Percentiles rank a stretch among this genome's conserved stretches.
Conservation (phyloP, 106 monocot genomes). For the Vanilla planifolia region DNA sequence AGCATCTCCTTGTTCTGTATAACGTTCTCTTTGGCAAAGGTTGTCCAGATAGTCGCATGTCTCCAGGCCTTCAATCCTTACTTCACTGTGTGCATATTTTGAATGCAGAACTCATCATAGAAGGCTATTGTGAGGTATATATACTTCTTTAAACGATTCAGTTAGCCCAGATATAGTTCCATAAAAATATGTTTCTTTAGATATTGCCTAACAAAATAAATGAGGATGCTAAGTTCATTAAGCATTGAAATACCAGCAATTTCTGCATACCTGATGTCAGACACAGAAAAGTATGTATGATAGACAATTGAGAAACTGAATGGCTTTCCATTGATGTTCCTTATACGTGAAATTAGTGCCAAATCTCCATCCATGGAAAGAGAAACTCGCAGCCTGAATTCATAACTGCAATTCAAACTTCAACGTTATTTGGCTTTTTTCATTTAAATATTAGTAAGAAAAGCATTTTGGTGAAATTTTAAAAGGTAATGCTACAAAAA, state of each 20-base stretch:
- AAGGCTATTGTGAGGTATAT: too few species aligned
- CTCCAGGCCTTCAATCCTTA: conserved; percentile 91
- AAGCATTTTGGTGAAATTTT: too few species aligned
- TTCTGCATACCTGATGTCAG: conserved; percentile 74
- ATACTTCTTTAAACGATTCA: too few species aligned
- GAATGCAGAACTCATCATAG: conserved; percentile 1
- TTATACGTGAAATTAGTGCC: conserved; percentile 62
- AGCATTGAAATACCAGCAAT: neutral
- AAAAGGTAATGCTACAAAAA: too few species aligned
- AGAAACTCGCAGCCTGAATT: conserved; percentile 73
- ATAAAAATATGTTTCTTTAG: neutral
- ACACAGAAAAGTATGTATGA: conserved; percentile 86
- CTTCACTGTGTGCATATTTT: conserved; percentile 46
- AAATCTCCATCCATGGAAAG: conserved; percentile 70
- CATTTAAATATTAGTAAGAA: too few species aligned
- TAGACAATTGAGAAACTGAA: conserved; percentile 86
- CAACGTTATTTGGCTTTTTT: too few species aligned
- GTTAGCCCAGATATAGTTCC: too few species aligned
- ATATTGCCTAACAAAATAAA: neutral
- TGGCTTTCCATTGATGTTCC: conserved; percentile 77
- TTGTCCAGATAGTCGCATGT: conserved; percentile 92
- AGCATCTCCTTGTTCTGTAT: conserved; percentile 94
- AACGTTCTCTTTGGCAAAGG: conserved; percentile 56
- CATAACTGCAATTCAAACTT: conserved; percentile 64
- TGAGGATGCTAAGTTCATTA: too few species aligned